These are phyloP conservation scores for Apiospora malaysiana DNA, from an alignment of 2,329 filamentous ascomycete species.

Conservation along the genomic window DNA sequence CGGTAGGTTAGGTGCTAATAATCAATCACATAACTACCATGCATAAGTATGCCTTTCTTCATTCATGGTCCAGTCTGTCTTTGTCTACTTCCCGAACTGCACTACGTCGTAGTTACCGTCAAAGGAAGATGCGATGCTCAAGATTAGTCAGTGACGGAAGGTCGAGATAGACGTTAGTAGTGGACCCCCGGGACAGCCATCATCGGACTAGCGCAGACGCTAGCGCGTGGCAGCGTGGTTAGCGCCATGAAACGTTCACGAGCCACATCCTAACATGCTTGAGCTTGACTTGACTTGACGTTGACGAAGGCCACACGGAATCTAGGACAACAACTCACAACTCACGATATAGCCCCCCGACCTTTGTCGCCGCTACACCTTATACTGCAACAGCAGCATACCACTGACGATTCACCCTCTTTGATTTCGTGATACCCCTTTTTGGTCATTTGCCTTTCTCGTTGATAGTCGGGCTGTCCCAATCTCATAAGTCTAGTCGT, in stretches of 20 bases:
- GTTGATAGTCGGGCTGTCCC: neutral
- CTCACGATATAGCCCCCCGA: neutral
- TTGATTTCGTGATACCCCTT: constrained; percentile 12
- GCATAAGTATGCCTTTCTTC: too few species aligned
- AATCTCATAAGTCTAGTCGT: neutral
- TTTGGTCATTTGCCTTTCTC: neutral
- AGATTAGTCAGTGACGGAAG: neutral
- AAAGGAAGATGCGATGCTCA: too few species aligned
- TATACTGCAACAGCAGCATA: neutral
- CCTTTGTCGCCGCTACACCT: neutral
- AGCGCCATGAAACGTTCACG: constrained; percentile 13
- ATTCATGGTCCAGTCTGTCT: too few species aligned
- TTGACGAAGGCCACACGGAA: neutral
- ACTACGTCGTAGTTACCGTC: too few species aligned
- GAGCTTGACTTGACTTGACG: too few species aligned
- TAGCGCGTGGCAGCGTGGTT: neutral
- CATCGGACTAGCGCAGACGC: neutral
- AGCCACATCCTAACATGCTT: neutral
- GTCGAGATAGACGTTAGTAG: neutral
- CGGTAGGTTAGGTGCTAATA: too few species aligned
- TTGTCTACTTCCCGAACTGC: neutral
- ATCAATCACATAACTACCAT: too few species aligned
- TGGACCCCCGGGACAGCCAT: neutral
- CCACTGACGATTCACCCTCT: neutral
- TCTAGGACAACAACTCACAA: constrained; percentile 6